phyloP scores from a whole-genome alignment of 495 filamentous ascomycete species.

The Penicillium diatomitis region DNA sequence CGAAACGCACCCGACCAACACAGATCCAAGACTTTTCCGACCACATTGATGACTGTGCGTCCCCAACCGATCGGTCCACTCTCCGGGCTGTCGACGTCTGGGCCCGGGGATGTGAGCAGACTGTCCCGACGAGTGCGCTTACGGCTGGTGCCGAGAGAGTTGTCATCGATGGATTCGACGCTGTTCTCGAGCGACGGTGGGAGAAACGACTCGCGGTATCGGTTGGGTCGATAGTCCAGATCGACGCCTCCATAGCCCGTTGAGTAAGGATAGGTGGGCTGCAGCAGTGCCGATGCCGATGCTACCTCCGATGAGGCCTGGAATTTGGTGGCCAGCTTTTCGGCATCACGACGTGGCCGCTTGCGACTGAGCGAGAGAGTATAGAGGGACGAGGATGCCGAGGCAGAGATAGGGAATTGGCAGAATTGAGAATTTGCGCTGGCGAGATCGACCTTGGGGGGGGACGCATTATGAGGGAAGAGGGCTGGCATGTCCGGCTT shows the following conservation, averaged over 20 bases:
- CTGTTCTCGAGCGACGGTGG: constrained; percentile 25
- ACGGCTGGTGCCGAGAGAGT: constrained; percentile 21
- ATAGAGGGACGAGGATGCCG: constrained; percentile 51
- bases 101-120: constrained; percentile 13
- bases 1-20: constrained; percentile 64
- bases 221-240: constrained; percentile 37
- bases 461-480: constrained; percentile 42
- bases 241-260: constrained; percentile 50
- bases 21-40: constrained; percentile 76
- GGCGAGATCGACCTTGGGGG: constrained; percentile 44
- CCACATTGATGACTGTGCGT: constrained; percentile 44
- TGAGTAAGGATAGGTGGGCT: constrained; percentile 48
- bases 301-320: constrained; percentile 14
- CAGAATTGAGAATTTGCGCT: constrained; percentile 54
- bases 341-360: constrained; percentile 28
- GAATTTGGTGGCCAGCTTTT: constrained; percentile 18
- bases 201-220: constrained; percentile 34
- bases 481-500: constrained; percentile 40
- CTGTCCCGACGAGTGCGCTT: constrained; percentile 36
- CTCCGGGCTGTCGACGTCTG: constrained; percentile 12
- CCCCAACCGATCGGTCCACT: constrained; percentile 30
- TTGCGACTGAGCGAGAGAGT: constrained; percentile 48
- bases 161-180: constrained; percentile 17
- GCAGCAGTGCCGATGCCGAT: constrained; percentile 41
- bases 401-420: constrained; percentile 57